Evolutionary conservation across 768 basidiomycete genomes (phyloP), one percentile per base, ranked within the genome.

Genomic region (Macrolepiota fuliginosa): DNA sequence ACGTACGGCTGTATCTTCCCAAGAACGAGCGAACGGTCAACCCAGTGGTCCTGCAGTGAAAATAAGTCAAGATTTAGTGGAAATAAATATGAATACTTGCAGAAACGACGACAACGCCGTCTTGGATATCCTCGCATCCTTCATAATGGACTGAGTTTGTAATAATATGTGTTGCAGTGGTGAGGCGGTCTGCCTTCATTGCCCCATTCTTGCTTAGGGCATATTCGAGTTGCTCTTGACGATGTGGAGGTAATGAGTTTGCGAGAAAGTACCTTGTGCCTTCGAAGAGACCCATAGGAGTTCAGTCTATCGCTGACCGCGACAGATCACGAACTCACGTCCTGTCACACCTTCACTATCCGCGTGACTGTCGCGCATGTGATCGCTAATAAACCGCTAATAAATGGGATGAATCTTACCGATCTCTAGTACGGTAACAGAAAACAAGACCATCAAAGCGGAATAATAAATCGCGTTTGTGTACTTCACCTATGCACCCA

Each of bases 21-120:
- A 3, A 89, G 73, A 9, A 87, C 70, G 22, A 86, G 67, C 3
- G 84, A 86, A 32, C 88, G 80, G 54, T 91, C 87, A 0, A 92
- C 85, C 91, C 92, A 94, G 36, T 75, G 72, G 35, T 86, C 85
- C 72, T 84, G 65, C 39, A 68, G 63, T 7, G 17, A 0, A 61
- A 61, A 25, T 49, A 27, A 22, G n/a, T 4, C 47, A 36, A 25
- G 3, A 1, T 4, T 6, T 40, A 10, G 24, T 6, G 9, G 22
- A 49, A 51, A 39, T 64, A 47, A 3, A 61, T 58, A 22, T 59
- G 17, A 12, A 15, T 4, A 68, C 76, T 55, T 45, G 78, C 73
- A 3, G 81, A 79, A 32, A 81, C 78, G n/a, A 77, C 69, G 7
- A 62, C 67, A 13, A 73, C 63, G 22, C 71, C 67, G 2, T 70